These are phyloP conservation scores for Melastoma candidum DNA, from an alignment of 441 rosid species.

Conservation along the genomic window DNA sequence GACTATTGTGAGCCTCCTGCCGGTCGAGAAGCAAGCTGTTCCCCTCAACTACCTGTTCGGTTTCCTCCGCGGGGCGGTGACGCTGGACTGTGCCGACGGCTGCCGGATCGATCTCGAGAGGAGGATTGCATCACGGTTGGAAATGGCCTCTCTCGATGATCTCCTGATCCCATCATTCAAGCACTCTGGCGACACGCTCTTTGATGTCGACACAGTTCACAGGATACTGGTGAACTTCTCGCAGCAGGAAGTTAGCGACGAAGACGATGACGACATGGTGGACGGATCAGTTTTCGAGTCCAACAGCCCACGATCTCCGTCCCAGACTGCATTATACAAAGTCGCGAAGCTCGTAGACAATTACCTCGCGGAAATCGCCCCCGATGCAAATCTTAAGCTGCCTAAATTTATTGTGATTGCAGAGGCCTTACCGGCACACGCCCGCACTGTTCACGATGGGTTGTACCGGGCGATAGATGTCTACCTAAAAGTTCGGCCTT, in stretches of 20 bases:
- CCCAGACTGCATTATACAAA: conserved; percentile 74
- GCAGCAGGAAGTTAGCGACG: conserved; percentile 90
- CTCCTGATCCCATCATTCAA: conserved; percentile 85
- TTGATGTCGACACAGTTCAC: conserved; percentile 85
- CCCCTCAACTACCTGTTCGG: conserved; percentile 88
- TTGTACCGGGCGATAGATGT: conserved; percentile 85
- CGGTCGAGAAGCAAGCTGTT: conserved; percentile 80
- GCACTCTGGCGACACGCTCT: conserved; percentile 78
- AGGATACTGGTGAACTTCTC: conserved; percentile 88
- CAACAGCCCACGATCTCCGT: conserved; percentile 72
- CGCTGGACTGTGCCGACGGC: conserved; percentile 72
- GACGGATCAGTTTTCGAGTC: conserved; percentile 79
- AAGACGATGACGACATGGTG: conserved; percentile 28
- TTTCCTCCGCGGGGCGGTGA: conserved; percentile 76
- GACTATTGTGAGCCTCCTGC: conserved; percentile 72
- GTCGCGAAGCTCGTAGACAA: conserved; percentile 85
- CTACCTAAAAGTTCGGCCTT: conserved; percentile 28
- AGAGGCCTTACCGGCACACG: conserved; percentile 83
- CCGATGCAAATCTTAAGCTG: conserved; percentile 88
- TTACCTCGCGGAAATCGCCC: conserved; percentile 92
- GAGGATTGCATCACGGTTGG: conserved; percentile 82
- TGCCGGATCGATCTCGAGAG: conserved; percentile 88
- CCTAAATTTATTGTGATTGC: conserved; percentile 79
- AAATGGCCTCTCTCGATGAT: conserved; percentile 80
- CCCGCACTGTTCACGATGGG: conserved; percentile 87